Conservation (phyloP, 2,329 filamentous ascomycete genomes). For the Pseudocercospora eumusae region DNA sequence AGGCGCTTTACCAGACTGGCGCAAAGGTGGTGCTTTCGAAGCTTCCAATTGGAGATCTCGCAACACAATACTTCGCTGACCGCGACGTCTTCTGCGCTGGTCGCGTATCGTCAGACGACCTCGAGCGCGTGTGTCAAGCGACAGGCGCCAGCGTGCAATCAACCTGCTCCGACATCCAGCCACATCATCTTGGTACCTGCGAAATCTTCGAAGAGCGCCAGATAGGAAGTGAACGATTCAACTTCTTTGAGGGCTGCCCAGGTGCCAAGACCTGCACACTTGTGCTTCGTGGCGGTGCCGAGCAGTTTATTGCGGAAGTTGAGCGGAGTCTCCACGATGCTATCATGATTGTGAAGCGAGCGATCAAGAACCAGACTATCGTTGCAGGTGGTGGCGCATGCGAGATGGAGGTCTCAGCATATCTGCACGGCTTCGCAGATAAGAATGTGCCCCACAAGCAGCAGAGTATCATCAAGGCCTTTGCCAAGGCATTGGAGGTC, state of each 20-base stretch:
- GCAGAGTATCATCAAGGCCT: slow-evolving; percentile 95
- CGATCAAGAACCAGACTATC: slow-evolving; percentile 90
- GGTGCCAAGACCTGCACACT: slow-evolving; percentile 96
- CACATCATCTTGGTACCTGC: slow-evolving; percentile 81
- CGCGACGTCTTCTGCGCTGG: slow-evolving; percentile 98
- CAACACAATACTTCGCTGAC: slow-evolving; percentile 93
- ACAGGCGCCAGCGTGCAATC: slow-evolving; percentile 91
- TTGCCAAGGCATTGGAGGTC: slow-evolving; percentile 94
- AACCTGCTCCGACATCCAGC: slow-evolving; percentile 91
- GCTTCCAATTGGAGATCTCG: slow-evolving; percentile 93
- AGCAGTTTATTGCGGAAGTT: slow-evolving; percentile 98
- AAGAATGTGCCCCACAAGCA: slow-evolving; percentile 92
- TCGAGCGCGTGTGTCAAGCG: slow-evolving; percentile 94
- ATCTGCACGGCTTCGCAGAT: slow-evolving; percentile 90
- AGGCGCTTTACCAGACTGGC: slow-evolving; percentile 88
- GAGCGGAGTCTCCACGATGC: slow-evolving; percentile 97
- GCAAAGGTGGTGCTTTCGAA: slow-evolving; percentile 98
- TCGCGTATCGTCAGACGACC: slow-evolving; percentile 84
- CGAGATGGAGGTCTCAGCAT: slow-evolving; percentile 96
- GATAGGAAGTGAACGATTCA: slow-evolving; percentile 96
- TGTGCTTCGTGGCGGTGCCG: slow-evolving; percentile 89
- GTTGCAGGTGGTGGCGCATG: slow-evolving; percentile 91
- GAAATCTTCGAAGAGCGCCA: slow-evolving; percentile 91
- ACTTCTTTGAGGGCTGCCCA: slow-evolving; percentile 96
- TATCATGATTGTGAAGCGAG: slow-evolving; percentile 99